Base-by-base conservation (phyloP, 352 stramenopile genomes). In the Phytophthora fragariaefolia region DNA sequence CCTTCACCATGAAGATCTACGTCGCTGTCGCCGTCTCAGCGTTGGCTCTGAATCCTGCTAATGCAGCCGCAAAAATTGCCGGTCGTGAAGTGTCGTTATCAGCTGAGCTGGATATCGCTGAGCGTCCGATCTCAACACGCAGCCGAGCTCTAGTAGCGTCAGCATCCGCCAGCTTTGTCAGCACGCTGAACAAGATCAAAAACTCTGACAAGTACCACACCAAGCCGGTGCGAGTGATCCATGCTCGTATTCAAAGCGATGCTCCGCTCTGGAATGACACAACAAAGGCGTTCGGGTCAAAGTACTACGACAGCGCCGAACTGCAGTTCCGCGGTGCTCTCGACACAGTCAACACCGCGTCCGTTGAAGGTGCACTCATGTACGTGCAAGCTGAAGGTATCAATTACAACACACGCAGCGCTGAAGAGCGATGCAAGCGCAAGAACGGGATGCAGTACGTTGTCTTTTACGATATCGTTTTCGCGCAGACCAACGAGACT, bases 201-300 rank as follows among this genome's bases (percentile, higher is more conserved):
- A 83, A 78, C 63, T 71, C 66, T 23, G 77, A 88, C 49, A 60
- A 63, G 28, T 89, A 80, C 63, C 77, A 87, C 66, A 89, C 85
- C 70, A 73, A 66, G 40, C 74, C 80, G 4, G 80, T 92, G 24
- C 71, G 66, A n/a, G 77, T 82, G 15, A 51, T 92, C 23, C 84
- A 92, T 23, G 84, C 80, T 4, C 82, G 84, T 3, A 80, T 87
- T 30, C 82, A 92, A 61, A 64, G 69, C 23, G 82, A 91, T 54
- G 74, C 71, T 53, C 83, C 80, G 1, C 48, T 74, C 27, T 91
- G 82, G 83, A 78, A 87, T 57, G 55, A 43, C 3, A 74, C 68
- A 24, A 62, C 73, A 47, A 61, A 68, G 12, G 66, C 71, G 4
- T 89, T 85, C 23, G 69, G 72, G 4, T 82, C 76, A 27, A 74